Base-by-base conservation (phyloP, 176 grass and related monocot species). In the Aegilops umbellulata region DNA sequence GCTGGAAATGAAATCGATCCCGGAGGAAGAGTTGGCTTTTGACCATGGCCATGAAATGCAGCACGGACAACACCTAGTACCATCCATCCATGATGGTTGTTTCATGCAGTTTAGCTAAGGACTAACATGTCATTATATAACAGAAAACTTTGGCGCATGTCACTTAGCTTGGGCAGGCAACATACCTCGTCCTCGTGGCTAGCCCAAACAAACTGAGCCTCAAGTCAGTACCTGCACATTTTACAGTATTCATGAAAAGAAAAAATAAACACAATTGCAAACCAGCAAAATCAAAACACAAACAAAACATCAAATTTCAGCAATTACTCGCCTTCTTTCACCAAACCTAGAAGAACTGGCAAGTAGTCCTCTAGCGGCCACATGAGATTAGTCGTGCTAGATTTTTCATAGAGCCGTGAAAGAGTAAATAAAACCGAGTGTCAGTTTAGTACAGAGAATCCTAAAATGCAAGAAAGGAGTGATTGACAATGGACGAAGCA, bases 41-140 rank as follows among this genome's bases (percentile, higher is more conserved):
- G n/a, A n/a, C n/a, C n/a, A n/a, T n/a, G n/a, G n/a, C n/a, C n/a
- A n/a, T n/a, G n/a, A n/a, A n/a, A n/a, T n/a, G n/a, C n/a, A n/a
- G n/a, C n/a, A n/a, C n/a, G n/a, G n/a, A n/a, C n/a, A n/a, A n/a
- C n/a, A n/a, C n/a, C n/a, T 41, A 41, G 38, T 41, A 97, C 92
- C 90, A 97, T 78, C 87, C 92, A 84, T 97, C 90, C 76, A 79
- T 7, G 77, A 97, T 87, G 57, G 69, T 46, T 74, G 90, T 97
- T 91, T 97, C 95, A 92, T 92, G 85, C 76, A 46, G 82, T 70
- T 62, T 31, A 58, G 77, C 41, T 42, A 42, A 42, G 41, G 10
- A 42, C 41, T 42, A 42, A 42, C 10, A 42, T 10, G 41, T 42
- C 31, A 72, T 36, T 87, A 42, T 22, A 65, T 79, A 66, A 87